Conservation (phyloP, 1,284 basidiomycete genomes). For the Exsudoporus floridanus region DNA sequence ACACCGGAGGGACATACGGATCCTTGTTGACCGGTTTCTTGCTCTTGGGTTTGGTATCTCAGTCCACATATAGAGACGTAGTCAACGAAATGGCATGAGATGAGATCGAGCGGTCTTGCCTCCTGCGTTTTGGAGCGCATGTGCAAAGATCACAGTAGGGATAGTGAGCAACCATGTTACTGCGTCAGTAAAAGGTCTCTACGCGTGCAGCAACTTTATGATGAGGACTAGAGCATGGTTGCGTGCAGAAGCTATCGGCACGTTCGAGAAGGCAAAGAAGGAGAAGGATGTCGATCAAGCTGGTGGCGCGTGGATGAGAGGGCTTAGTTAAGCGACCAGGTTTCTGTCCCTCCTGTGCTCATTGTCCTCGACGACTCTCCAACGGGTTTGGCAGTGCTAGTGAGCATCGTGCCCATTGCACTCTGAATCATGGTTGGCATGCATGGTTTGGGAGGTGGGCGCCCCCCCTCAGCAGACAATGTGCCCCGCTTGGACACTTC, state of each 20-base stretch:
- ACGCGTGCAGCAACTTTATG: conserved; percentile 92
- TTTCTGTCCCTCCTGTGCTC: too few relatives aligned
- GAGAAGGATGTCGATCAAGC: too few relatives aligned
- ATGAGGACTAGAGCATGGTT: conserved; percentile 98
- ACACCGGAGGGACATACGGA: conserved; percentile 90
- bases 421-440: conserved; percentile 39
- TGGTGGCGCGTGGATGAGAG: too few relatives aligned
- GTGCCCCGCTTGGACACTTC: conserved; percentile 14
- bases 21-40: conserved; percentile 99
- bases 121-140: conserved; percentile 96
- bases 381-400: not conserved
- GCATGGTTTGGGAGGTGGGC: conserved; percentile 33
- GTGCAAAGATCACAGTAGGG: not conserved
- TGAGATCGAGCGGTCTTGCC: conserved; percentile 44
- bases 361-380: conserved; percentile 3
- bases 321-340: too few relatives aligned
- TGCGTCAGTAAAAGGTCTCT: conserved; percentile 98
- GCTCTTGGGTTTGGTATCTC: conserved; percentile 96
- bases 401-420: not conserved
- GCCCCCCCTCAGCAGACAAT: conserved; percentile 19
- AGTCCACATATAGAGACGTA: conserved; percentile 91
- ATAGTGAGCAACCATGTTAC: conserved; percentile 82
- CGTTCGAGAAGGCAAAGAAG: too few relatives aligned
- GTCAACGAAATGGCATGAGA: conserved; percentile 8
- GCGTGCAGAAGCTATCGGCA: conserved; percentile 38